Base-by-base conservation (phyloP, 768 basidiomycete species). In the Boletus barrowsii region DNA sequence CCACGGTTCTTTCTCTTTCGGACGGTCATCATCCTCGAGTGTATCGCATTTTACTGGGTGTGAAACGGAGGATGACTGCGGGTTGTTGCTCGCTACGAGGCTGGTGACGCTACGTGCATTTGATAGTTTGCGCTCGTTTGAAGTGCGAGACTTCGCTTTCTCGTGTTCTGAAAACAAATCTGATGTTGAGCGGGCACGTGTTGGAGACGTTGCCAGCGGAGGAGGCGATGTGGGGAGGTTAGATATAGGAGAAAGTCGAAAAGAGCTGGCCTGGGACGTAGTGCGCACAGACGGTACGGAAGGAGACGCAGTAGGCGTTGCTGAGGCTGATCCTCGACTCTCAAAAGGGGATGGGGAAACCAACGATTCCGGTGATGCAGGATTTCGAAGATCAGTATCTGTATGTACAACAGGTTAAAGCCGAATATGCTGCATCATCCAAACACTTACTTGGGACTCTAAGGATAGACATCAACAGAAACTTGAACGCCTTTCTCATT, bases 401-500 rank as follows among this genome's bases (percentile, higher is more conserved):
- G 60, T 45, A 30, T n/a, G 15, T 35, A 66, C 54, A 68, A 64
- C 45, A 50, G 43, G 55, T 66, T 52, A 51, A 59, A 50, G 29
- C 49, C 22, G 15, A 30, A 55, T n/a, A 39, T 45, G 15, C 24
- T 39, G 37, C 29, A 33, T 9, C 7, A 29, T 29, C 29, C 29
- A 44, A 26, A 36, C n/a, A 70, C 75, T 60, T 58, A 70, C 69
- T 67, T 13, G 71, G 63, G 51, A 79, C 74, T 41, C 82, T 79
- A 49, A 82, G 70, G 22, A 89, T 81, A 5, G 83, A 80, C 64
- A 80, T 82, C 54, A 93, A 67, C n/a, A 93, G 67, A 76, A 82
- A 93, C 39, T 83, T 81, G 66, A 94, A 90, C 0, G 81, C 80
- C 44, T 79, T 79, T 50, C 84, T 82, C 75, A 94, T 88, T 73